Evolutionary conservation across 305 asterid genomes (phyloP).

Genomic region (Rubia peregrina): DNA sequence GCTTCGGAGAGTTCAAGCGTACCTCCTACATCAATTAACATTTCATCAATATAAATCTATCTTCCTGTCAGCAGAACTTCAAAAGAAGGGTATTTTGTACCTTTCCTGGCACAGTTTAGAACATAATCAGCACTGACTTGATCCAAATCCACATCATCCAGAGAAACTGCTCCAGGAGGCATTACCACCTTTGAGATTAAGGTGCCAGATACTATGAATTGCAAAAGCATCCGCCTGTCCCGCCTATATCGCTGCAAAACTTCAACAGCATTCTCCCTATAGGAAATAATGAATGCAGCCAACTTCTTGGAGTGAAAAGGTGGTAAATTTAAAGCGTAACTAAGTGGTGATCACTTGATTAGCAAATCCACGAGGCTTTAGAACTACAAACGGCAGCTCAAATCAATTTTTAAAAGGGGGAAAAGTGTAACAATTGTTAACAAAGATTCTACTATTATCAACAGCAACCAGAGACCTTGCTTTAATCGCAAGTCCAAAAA

Average conservation of each 20-base stretch:
- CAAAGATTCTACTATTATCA: too few species aligned
- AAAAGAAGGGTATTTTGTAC: slow-evolving; percentile 28
- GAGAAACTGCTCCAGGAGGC: slow-evolving; percentile 98
- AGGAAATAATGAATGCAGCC: not conserved
- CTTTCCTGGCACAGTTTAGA: slow-evolving; percentile 83
- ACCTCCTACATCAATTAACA: slow-evolving; percentile 44
- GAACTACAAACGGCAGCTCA: not conserved
- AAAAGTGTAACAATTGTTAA: too few species aligned
- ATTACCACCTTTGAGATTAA: slow-evolving; percentile 82
- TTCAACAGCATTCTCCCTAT: slow-evolving; percentile 69
- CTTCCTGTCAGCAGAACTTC: slow-evolving; percentile 10
- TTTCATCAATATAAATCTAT: slow-evolving; percentile 7
- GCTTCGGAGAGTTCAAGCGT: slow-evolving; percentile 96
- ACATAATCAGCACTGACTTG: slow-evolving; percentile 93
- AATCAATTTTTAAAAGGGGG: not conserved
- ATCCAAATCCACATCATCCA: slow-evolving; percentile 97
- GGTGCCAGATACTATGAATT: slow-evolving; percentile 81
- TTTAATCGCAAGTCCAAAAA: not conserved
- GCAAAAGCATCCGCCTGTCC: slow-evolving; percentile 72
- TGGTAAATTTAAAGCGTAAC: not conserved
- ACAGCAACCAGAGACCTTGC: not conserved
- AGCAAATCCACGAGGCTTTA: not conserved
- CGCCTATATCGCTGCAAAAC: slow-evolving; percentile 83
- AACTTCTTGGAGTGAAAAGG: not conserved
- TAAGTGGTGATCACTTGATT: not conserved